Base-by-base conservation (phyloP, 2,329 filamentous ascomycete genomes). In the Alternaria conjuncta region DNA sequence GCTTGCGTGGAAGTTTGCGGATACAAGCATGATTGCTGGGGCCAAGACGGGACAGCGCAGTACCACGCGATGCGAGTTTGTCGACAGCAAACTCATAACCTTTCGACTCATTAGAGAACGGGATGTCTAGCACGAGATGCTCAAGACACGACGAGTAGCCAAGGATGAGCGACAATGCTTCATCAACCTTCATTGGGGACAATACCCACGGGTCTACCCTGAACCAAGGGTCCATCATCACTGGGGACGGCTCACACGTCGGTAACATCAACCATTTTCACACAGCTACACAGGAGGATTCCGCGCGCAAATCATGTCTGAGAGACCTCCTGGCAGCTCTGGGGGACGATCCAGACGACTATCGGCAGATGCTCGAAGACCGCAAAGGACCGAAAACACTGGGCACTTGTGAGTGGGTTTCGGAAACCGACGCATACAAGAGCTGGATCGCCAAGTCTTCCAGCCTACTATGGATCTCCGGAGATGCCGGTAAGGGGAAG, bases 101-200 rank as follows among this genome's bases (percentile, higher is more conserved):
- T 8, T 32, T 47, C 18, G 23, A 41, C 36, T 25, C 23, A 20
- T 45, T 46, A 21, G n/a, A 46, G 36, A 4, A 3, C 87, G 75
- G 5, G 28, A 46, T 43, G 41, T 2, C 18, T 43, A 2, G 41
- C 41, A 12, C 18, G 0, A 18, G 41, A 44, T 18, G 18, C 4
- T 0, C 41, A 44, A 7, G n/a, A 12, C 5, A 11, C 41, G 6
- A 44, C 30, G 30, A 32, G 3, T 8, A 32, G 41, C 6, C 18
- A 44, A 44, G 0, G 10, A 20, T 44, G 43, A 44, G 6, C n/a
- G 43, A 21, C 18, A 7, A 2, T 0, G 10, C 20, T 41, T 41
- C 36, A 41, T 10, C 15, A 1, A 41, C 36, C 0, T 41, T 41
- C 36, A 41, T 41, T 5, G 36, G 36, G 13, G 36, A 41, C 36